phyloP scores from a whole-genome alignment of 495 filamentous ascomycete species.

The Podospora pseudopauciseta region DNA sequence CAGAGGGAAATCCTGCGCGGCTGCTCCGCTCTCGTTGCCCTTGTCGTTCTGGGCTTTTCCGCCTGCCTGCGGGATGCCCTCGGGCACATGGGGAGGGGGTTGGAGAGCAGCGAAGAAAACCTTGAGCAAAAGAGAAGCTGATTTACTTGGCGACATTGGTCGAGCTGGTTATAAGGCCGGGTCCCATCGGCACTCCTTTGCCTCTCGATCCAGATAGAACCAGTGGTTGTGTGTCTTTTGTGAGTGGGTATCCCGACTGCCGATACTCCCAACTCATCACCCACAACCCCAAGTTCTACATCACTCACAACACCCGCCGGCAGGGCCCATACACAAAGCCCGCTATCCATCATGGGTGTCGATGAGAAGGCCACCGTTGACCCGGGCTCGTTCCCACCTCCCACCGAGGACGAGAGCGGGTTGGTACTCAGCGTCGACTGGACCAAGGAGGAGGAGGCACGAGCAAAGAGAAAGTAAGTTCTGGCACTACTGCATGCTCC shows the following conservation, averaged over 20 bases:
- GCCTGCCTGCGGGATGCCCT: too few species aligned
- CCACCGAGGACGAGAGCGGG: conserved; percentile 29
- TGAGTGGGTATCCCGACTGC: background rate
- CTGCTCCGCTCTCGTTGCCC: background rate
- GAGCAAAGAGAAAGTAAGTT: conserved; percentile 37
- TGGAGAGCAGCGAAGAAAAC: background rate
- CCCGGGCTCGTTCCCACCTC: conserved; percentile 18
- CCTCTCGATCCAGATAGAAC: background rate
- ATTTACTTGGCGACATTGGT: conserved; percentile 1
- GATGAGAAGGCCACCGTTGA: conserved; percentile 6
- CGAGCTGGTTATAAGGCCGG: conserved; percentile 8
- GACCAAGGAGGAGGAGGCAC: conserved; percentile 34
- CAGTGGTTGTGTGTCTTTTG: background rate
- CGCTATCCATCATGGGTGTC: conserved; percentile 13
- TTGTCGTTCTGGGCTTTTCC: conserved; percentile 3
- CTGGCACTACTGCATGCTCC: conserved; percentile 14
- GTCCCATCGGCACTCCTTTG: background rate
- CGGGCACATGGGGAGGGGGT: background rate
- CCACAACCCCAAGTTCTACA: background rate
- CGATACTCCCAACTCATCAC: background rate
- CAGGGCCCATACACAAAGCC: background rate
- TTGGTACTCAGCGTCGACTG: conserved; percentile 33
- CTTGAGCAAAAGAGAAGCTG: background rate
- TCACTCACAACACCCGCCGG: background rate
- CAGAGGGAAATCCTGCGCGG: background rate